Evolutionary conservation across 345 rosid species (phyloP).

Genomic region (Reutealis trisperma): DNA sequence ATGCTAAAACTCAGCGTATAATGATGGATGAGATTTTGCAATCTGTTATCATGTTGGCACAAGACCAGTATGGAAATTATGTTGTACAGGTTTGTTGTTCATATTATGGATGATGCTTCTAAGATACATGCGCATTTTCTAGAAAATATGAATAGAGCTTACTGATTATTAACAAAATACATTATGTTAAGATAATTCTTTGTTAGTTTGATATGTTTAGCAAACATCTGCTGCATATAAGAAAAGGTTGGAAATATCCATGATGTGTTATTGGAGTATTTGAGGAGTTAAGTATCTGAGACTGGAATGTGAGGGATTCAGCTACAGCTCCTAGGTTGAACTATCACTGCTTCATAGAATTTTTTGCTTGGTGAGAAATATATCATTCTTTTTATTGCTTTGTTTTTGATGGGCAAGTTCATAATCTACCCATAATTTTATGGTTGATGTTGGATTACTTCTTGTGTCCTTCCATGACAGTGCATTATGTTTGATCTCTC

Average conservation of each 20-base stretch:
- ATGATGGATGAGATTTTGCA: constrained; percentile 85
- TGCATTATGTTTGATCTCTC: background rate
- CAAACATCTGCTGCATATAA: background rate
- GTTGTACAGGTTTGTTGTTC: constrained; percentile 83
- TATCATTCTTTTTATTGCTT: background rate
- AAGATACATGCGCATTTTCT: background rate
- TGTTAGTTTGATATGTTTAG: background rate
- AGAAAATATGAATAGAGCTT: background rate
- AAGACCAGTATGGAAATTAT: constrained; percentile 97
- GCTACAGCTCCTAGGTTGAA: background rate
- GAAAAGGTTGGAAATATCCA: background rate
- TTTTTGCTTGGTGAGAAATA: background rate
- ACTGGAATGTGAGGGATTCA: background rate
- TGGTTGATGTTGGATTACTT: background rate
- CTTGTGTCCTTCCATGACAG: background rate
- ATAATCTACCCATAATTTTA: background rate
- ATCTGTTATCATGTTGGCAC: constrained; percentile 89
- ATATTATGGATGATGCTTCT: background rate
- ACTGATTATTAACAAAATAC: background rate
- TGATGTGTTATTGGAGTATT: background rate
- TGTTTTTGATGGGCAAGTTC: background rate
- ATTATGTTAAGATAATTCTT: background rate
- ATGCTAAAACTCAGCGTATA: constrained; percentile 69
- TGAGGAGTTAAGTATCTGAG: background rate
- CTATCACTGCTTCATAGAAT: background rate